Base-by-base conservation (phyloP, 139 green algal genomes). In the Edaphochlamys debaryana region DNA sequence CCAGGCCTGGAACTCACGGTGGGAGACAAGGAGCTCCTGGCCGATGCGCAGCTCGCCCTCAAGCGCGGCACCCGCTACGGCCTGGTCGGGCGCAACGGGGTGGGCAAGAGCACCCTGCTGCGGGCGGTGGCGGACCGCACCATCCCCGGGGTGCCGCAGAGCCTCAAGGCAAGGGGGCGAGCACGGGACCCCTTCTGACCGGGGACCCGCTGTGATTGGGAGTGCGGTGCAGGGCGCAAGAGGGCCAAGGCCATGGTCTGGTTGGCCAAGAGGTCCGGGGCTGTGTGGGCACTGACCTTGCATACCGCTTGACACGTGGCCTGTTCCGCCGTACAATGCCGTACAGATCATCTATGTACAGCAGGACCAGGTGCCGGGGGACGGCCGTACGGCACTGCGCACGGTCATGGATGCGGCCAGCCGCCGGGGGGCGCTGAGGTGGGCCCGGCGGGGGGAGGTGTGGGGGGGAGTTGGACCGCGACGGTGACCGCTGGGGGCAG, bases 341-440 rank as follows among this genome's bases (percentile, higher is more conserved):
- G 2, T 11, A 4, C 60, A 82, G 76, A 45, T 82, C 1, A 13
- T 82, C 42, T 82, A 82, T 27, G 76, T 82, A 42, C 62, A 82
- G 36, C 79, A 85, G 79, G 79, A 85, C 8, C 79, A 79, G 2
- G 79, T 85, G 37, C 79, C 79, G 8, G 79, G 79, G 4, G 79
- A 85, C 67, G 42, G 27, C 30, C 67, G 79, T 7, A 41, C 54
- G 30, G 67, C 69, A 17, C 50, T 85, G 37, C 67, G 69, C 50
- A 85, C 79, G 30, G 54, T 85, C 52, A 30, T 79, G 52, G 67
- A 85, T 29, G 38, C n/a, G 30, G 79, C 5, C 32, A 77, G 67
- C 38, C 8, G 0, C 23, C 52, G 79, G 11, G 40, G 67, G 52
- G 30, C 30, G 34, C 79, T 76, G 27, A 50, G 29, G n/a, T n/a